These are phyloP conservation scores for Aspergillus baeticus DNA, from an alignment of 495 filamentous ascomycete genomes.

Conservation along the genomic window DNA sequence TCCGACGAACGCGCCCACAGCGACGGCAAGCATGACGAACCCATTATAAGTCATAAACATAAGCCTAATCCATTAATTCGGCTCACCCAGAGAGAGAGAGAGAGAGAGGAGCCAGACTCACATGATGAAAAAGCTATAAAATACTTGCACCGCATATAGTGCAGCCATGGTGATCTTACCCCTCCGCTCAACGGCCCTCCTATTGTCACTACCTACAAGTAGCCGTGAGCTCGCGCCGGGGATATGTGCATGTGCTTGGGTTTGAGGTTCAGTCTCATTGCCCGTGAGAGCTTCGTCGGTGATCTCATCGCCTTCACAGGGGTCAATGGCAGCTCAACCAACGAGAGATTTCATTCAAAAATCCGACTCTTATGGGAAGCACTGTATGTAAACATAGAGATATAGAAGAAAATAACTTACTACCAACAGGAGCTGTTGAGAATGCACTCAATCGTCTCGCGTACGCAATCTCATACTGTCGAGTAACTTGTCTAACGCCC, in stretches of 20 bases:
- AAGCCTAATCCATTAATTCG: slow-evolving; percentile 61
- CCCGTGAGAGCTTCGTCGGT: slow-evolving; percentile 31
- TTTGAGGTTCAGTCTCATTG: slow-evolving; percentile 19
- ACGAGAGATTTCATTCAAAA: slow-evolving; percentile 7
- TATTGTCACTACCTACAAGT: slow-evolving; percentile 58
- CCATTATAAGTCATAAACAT: slow-evolving; percentile 99
- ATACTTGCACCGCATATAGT: slow-evolving; percentile 91
- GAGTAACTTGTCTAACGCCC: slow-evolving; percentile 69
- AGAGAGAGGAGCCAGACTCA: slow-evolving; percentile 50
- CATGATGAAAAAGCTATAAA: slow-evolving; percentile 99
- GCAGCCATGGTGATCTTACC: slow-evolving; percentile 75
- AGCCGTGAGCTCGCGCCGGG: slow-evolving; percentile 68
- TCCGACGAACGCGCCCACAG: slow-evolving; percentile 83
- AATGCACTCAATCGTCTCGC: slow-evolving; percentile 47
- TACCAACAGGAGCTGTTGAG: slow-evolving; percentile 32
- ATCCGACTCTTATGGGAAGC: slow-evolving; percentile 2
- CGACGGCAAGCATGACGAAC: slow-evolving; percentile 91
- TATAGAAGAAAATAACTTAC: slow-evolving; percentile 42
- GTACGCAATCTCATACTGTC: slow-evolving; percentile 70
- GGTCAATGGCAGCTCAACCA: slow-evolving; percentile 32
- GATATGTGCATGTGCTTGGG: slow-evolving; percentile 16
- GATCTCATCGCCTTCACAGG: slow-evolving; percentile 46
- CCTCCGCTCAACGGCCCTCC: slow-evolving; percentile 45
- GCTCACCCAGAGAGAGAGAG: background rate
- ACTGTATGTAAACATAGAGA: background rate